Percentiles rank a stretch among this genome's conserved stretches.
Evolutionary conservation across 352 stramenopile genomes (phyloP).

Genomic region (Pythium rishiriense): DNA sequence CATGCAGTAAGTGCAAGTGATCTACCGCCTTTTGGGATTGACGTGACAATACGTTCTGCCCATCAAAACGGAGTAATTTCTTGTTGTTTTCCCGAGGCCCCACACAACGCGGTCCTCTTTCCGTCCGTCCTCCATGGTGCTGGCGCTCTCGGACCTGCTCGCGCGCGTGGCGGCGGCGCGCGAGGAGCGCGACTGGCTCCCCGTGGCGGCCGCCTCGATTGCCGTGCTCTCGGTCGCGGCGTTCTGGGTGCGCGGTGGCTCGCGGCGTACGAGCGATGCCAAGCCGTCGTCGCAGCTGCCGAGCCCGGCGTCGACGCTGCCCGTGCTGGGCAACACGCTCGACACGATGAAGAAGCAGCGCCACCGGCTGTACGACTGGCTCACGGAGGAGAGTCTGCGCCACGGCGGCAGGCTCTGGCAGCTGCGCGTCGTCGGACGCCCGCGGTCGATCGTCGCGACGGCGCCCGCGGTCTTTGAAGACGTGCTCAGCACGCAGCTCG

Average conservation of each 20-base stretch:
- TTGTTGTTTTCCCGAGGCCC: neutral
- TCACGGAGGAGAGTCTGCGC: constrained; percentile 42
- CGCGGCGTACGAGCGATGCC: neutral
- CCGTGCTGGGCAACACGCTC: constrained; percentile 48
- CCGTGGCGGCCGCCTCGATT: neutral
- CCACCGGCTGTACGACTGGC: constrained; percentile 50
- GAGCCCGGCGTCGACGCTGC: constrained; percentile 32
- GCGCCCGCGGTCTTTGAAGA: constrained; percentile 43
- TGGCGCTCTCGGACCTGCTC: constrained; percentile 1
- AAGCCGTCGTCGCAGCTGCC: constrained; percentile 5
- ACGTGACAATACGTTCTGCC: no score
- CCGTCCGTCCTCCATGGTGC: neutral
- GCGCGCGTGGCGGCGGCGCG: neutral
- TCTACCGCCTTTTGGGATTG: no score
- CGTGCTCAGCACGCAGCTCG: constrained; percentile 45
- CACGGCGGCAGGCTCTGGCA: constrained; percentile 34
- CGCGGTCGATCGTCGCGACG: constrained; percentile 33
- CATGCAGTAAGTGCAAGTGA: no score
- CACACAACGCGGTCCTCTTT: neutral
- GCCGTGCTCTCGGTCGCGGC: neutral
- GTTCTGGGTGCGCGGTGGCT: neutral
- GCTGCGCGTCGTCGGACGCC: constrained; percentile 36
- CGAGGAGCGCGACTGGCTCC: constrained; percentile 9
- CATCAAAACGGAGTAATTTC: no score
- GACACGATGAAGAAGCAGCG: constrained; percentile 46